A percentile compares a stretch with the other conserved stretches of the same genome.
phyloP scores from a whole-genome alignment of 2,329 filamentous ascomycete species.

The Hymenoscyphus salicellus region DNA sequence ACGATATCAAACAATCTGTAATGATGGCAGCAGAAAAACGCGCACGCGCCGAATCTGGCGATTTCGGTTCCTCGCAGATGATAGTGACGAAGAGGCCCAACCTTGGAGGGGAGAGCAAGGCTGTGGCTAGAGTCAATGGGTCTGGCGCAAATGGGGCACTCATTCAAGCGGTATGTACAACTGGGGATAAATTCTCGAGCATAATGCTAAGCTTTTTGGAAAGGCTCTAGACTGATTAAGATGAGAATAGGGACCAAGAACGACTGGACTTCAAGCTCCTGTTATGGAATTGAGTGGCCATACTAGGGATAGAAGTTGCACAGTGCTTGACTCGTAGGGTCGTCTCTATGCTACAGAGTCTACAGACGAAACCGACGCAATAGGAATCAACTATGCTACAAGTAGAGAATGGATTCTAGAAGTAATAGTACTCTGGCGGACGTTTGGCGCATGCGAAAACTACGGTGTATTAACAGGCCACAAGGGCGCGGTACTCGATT shows the following conservation, averaged over 20 bases:
- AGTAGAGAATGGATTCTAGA: slow-evolving; percentile 30
- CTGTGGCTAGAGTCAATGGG: slow-evolving; percentile 56
- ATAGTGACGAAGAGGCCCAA: slow-evolving; percentile 84
- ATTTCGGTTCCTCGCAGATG: slow-evolving; percentile 74
- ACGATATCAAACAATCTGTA: neutral
- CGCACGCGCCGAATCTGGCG: slow-evolving; percentile 67
- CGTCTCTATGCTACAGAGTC: too few relatives aligned
- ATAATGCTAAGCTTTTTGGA: slow-evolving; percentile 21
- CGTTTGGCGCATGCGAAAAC: slow-evolving; percentile 90
- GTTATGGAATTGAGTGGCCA: slow-evolving; percentile 89
- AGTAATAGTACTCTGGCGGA: slow-evolving; percentile 79
- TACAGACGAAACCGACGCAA: too few relatives aligned
- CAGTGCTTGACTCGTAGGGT: too few relatives aligned
- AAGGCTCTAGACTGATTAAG: slow-evolving; percentile 26
- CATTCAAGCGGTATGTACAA: slow-evolving; percentile 59
- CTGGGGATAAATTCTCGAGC: slow-evolving; percentile 7
- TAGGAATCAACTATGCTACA: too few relatives aligned
- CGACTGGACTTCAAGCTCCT: slow-evolving; percentile 80
- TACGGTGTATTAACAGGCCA: slow-evolving; percentile 87
- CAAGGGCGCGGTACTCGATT: slow-evolving; percentile 83
- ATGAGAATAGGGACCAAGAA: slow-evolving; percentile 63
- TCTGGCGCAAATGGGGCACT: slow-evolving; percentile 58
- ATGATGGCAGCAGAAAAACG: slow-evolving; percentile 88
- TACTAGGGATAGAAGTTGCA: too few relatives aligned
- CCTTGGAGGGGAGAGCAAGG: slow-evolving; percentile 47